These are phyloP conservation scores for Fistulinella cinereoalba DNA, from an alignment of 1,284 basidiomycete species.

Conservation along the genomic window DNA sequence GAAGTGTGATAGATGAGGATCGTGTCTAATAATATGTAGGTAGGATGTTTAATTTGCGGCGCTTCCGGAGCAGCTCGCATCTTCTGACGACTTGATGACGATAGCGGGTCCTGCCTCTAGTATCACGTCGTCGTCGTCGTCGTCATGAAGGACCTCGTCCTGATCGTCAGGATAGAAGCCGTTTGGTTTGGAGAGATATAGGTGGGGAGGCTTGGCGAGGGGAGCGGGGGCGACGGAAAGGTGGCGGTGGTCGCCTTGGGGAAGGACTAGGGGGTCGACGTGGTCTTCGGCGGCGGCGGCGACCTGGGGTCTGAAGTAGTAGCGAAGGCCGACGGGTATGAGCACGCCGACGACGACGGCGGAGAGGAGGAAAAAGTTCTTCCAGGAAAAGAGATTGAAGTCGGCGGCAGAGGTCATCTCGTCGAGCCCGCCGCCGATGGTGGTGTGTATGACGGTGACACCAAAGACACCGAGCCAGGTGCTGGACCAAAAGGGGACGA, in stretches of 20 bases:
- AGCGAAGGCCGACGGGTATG: slow-evolving; percentile 86
- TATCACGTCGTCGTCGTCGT: slow-evolving; percentile 49
- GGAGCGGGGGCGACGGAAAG: slow-evolving; percentile 50
- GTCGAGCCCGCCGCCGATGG: slow-evolving; percentile 91
- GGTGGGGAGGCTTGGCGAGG: slow-evolving; percentile 35
- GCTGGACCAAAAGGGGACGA: slow-evolving; percentile 86
- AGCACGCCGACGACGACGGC: slow-evolving; percentile 88
- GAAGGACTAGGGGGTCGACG: slow-evolving; percentile 22
- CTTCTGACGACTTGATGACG: slow-evolving; percentile 38
- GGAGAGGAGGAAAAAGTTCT: slow-evolving; percentile 79
- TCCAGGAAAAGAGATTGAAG: slow-evolving; percentile 88
- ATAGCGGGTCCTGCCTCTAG: slow-evolving; percentile 64
- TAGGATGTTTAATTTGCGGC: slow-evolving; percentile 17
- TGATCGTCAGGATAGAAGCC: slow-evolving; percentile 40
- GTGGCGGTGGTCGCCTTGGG: slow-evolving; percentile 45
- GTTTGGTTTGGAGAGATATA: slow-evolving; percentile 38
- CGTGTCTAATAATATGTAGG: slow-evolving; percentile 12
- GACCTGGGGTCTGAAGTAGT: slow-evolving; percentile 62
- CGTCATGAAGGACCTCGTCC: slow-evolving; percentile 33
- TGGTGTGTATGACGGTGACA: slow-evolving; percentile 91
- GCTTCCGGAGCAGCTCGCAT: slow-evolving; percentile 30
- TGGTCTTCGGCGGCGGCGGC: slow-evolving; percentile 47
- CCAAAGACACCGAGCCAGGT: slow-evolving; percentile 92
- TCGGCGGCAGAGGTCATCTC: slow-evolving; percentile 92
- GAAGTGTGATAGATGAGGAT: slow-evolving; percentile 6